Conservation (phyloP, 2,329 filamentous ascomycete species). For the Microthyrium microscopicum region DNA sequence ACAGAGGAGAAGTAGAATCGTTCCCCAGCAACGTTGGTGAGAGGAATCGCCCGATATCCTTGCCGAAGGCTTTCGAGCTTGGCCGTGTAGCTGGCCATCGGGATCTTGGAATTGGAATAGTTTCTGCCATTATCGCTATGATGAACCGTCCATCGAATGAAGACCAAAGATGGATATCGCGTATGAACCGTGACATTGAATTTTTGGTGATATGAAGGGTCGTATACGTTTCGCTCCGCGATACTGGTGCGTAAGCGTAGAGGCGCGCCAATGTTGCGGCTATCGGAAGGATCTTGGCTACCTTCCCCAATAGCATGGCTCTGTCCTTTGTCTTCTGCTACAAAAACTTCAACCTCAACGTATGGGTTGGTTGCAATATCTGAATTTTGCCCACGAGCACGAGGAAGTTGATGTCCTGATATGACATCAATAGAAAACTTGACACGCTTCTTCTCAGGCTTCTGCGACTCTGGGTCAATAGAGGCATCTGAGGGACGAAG, state of each 20-base stretch:
- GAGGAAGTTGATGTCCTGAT: conserved; percentile 86
- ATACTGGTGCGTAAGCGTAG: conserved; percentile 67
- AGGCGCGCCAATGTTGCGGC: conserved; percentile 50
- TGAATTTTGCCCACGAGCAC: conserved; percentile 54
- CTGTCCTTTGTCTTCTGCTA: conserved; percentile 79
- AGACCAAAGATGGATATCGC: conserved; percentile 86
- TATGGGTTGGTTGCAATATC: conserved; percentile 77
- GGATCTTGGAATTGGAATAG: conserved; percentile 39
- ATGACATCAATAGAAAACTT: conserved; percentile 77
- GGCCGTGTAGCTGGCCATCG: conserved; percentile 78
- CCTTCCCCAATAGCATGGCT: conserved; percentile 51
- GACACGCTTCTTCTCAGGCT: conserved; percentile 66
- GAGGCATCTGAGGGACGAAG: conserved; percentile 42
- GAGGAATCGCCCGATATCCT: conserved; percentile 80
- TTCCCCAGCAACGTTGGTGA: conserved; percentile 77
- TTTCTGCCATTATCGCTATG: conserved; percentile 64
- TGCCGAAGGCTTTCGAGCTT: conserved; percentile 81
- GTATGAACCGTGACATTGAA: conserved; percentile 74
- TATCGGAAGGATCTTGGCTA: conserved; percentile 47
- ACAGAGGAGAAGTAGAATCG: conserved; percentile 89
- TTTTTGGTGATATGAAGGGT: conserved; percentile 68
- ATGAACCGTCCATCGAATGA: conserved; percentile 84
- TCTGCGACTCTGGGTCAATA: conserved; percentile 35
- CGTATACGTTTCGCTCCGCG: conserved; percentile 79
- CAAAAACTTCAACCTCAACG: conserved; percentile 86